phyloP scores from a whole-genome alignment of 345 rosid genomes.

The Citrus trifoliata region DNA sequence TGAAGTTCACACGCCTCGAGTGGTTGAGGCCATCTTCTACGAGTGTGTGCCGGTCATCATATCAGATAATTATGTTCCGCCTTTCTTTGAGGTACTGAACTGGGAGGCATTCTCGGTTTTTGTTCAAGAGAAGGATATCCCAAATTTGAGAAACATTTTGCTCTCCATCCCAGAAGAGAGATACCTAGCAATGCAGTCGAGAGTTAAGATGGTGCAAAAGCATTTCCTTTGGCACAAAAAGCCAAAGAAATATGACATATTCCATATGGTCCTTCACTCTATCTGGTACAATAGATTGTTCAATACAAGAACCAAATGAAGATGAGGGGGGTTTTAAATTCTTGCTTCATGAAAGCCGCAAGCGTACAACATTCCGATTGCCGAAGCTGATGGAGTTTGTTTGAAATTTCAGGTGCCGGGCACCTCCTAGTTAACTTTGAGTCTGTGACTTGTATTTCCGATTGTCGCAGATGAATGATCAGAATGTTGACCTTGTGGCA shows the following conservation, averaged over 20 bases:
- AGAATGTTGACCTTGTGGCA: neutral
- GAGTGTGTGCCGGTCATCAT: conserved; percentile 91
- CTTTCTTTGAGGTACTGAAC: conserved; percentile 73
- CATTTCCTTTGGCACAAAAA: conserved; percentile 91
- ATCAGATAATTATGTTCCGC: conserved; percentile 88
- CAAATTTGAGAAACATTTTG: conserved; percentile 65
- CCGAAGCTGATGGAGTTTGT: neutral
- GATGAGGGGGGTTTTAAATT: neutral
- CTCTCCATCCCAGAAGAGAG: conserved; percentile 56
- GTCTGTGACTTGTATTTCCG: neutral
- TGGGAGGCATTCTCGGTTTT: conserved; percentile 83
- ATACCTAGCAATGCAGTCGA: conserved; percentile 60
- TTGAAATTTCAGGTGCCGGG: neutral
- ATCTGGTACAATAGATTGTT: conserved; percentile 70
- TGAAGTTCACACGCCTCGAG: conserved; percentile 82
- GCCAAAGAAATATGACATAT: conserved; percentile 68
- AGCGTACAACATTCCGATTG: neutral
- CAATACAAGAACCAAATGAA: conserved; percentile 41
- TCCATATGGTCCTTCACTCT: conserved; percentile 84
- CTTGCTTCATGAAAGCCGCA: neutral
- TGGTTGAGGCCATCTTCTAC: conserved; percentile 68
- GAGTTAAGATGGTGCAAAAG: conserved; percentile 62
- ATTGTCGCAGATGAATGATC: neutral
- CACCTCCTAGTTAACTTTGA: neutral
- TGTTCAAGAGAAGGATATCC: conserved; percentile 68